phyloP scores from a whole-genome alignment of 2,329 filamentous ascomycete genomes.

The Cladosporium velox region DNA sequence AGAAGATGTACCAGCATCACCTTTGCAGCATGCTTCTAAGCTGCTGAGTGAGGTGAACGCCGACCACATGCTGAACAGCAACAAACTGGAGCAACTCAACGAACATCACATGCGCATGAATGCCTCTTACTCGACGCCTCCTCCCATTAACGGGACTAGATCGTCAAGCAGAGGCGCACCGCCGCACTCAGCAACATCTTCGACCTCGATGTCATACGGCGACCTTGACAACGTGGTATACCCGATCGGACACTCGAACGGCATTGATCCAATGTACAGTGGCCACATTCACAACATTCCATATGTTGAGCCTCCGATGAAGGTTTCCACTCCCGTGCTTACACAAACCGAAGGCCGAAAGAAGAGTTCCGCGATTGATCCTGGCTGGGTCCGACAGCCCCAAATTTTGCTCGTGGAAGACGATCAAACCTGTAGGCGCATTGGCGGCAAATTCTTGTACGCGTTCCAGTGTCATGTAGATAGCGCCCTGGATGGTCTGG shows the following conservation, averaged over 20 bases:
- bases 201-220: slow-evolving; percentile 55
- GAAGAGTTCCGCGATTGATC: slow-evolving; percentile 62
- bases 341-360: slow-evolving; percentile 54
- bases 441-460: slow-evolving; percentile 67
- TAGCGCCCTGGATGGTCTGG: slow-evolving; percentile 77
- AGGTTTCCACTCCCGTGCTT: slow-evolving; percentile 50
- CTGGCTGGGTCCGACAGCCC: slow-evolving; percentile 68
- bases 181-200: slow-evolving; percentile 50
- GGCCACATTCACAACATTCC: slow-evolving; percentile 95
- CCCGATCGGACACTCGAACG: slow-evolving; percentile 84
- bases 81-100: slow-evolving; percentile 66
- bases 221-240: slow-evolving; percentile 78
- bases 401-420: slow-evolving; percentile 89
- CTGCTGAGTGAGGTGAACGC: slow-evolving; percentile 66
- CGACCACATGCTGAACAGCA: slow-evolving; percentile 64
- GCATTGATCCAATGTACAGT: slow-evolving; percentile 91
- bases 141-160: slow-evolving; percentile 54
- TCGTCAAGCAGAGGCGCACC: slow-evolving; percentile 46
- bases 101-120: slow-evolving; percentile 59
- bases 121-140: slow-evolving; percentile 58
- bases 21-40: slow-evolving; percentile 68
- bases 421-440: slow-evolving; percentile 66
- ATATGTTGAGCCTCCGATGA: slow-evolving; percentile 71
- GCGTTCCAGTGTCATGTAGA: slow-evolving; percentile 66
- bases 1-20: slow-evolving; percentile 67